A percentile compares a stretch with the other conserved stretches of the same genome.
Evolutionary conservation across 129 eudicot genomes (phyloP).

Genomic region (Pseudognaphalium luteoalbum): DNA sequence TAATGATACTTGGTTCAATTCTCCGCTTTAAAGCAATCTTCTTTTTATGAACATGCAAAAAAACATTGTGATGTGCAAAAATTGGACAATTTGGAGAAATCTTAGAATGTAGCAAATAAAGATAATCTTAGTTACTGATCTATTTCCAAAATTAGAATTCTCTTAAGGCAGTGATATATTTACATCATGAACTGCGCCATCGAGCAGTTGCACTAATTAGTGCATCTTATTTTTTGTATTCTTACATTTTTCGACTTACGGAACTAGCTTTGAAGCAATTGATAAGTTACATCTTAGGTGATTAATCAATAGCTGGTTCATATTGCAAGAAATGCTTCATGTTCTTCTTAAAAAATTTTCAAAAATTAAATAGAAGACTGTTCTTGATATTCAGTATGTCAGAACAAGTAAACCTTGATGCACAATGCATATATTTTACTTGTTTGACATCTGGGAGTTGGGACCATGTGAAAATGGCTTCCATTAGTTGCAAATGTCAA

Average conservation of each 20-base stretch:
- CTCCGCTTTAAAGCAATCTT: not conserved
- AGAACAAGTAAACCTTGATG: not conserved
- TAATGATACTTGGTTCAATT: not conserved
- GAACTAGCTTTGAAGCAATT: not conserved
- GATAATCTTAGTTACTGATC: not conserved
- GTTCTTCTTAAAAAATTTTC: too few relatives aligned
- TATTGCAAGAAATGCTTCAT: not conserved
- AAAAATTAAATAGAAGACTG: not conserved
- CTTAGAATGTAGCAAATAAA: too few relatives aligned
- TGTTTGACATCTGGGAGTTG: conserved; percentile 5
- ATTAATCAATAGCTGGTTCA: not conserved
- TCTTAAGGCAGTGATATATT: not conserved
- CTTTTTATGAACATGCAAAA: not conserved
- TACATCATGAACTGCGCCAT: not conserved
- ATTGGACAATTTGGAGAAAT: too few relatives aligned
- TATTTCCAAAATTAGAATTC: not conserved
- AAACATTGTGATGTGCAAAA: not conserved
- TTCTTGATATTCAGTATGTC: too few relatives aligned
- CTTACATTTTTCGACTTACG: not conserved
- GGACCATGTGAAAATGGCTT: conserved; percentile 22
- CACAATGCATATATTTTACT: not conserved
- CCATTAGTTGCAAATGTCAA: not conserved
- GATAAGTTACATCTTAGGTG: not conserved
- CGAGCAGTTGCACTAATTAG: not conserved
- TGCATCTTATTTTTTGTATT: not conserved